Conservation (phyloP, 2,329 filamentous ascomycete species). For the Xylaria sp. region DNA sequence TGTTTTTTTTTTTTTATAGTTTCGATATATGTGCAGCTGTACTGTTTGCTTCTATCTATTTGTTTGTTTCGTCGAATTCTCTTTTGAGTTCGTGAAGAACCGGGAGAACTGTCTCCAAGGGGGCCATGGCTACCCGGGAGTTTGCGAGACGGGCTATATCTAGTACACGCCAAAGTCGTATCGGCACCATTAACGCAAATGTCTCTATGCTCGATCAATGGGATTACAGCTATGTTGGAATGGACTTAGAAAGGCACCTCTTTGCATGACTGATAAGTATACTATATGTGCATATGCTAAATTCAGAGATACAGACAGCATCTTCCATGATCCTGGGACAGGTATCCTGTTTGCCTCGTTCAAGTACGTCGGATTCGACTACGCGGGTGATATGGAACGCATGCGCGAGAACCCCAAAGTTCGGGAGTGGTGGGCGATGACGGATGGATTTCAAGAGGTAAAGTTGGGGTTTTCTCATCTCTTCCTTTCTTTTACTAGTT, state of each 20-base stretch:
- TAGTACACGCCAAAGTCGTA: too few species aligned
- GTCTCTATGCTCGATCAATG: too few species aligned
- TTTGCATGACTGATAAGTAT: too few species aligned
- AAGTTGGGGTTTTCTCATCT: not conserved
- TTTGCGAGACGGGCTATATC: too few species aligned
- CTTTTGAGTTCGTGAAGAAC: not conserved
- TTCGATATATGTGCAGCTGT: not conserved
- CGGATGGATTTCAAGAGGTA: constrained; percentile 77
- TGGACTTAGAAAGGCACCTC: too few species aligned
- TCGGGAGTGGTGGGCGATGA: constrained; percentile 84
- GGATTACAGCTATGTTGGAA: too few species aligned
- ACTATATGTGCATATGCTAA: not conserved
- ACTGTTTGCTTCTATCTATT: not conserved
- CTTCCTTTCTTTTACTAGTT: not conserved
- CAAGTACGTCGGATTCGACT: constrained; percentile 81
- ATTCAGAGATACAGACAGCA: constrained; percentile 65
- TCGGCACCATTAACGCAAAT: too few species aligned
- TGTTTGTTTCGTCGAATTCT: not conserved
- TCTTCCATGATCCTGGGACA: constrained; percentile 73
- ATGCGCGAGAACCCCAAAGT: constrained; percentile 80
- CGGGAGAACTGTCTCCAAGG: not conserved
- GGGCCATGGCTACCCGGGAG: not conserved
- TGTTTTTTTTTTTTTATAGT: too few species aligned
- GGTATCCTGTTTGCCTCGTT: constrained; percentile 78
- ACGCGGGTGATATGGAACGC: constrained; percentile 77